phyloP scores from a whole-genome alignment of 2,329 filamentous ascomycete genomes.

The Acrocalymma vagum region DNA sequence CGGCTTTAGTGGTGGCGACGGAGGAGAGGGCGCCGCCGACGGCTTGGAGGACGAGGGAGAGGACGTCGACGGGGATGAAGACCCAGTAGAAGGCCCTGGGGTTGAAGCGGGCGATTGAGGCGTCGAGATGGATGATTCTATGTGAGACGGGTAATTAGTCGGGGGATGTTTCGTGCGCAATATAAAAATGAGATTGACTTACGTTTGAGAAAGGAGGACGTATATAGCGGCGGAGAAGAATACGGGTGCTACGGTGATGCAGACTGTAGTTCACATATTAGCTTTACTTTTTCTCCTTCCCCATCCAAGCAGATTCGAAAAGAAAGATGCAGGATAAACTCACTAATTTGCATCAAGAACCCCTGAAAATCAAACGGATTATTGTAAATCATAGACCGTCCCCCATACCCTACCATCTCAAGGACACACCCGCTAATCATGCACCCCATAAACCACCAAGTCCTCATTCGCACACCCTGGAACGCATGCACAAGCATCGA shows the following conservation, averaged over 20 bases:
- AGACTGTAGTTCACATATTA: constrained; percentile 13
- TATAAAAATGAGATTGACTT: too few relatives aligned
- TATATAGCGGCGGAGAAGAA: constrained; percentile 22
- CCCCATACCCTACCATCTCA: constrained; percentile 15
- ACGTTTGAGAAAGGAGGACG: constrained; percentile 14
- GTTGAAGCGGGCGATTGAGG: constrained; percentile 6
- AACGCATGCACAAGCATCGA: constrained; percentile 4
- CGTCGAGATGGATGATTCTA: constrained; percentile 5
- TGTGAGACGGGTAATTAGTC: neutral
- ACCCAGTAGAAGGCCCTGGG: constrained; percentile 11
- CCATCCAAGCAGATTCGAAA: too few relatives aligned
- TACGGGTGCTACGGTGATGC: constrained; percentile 17
- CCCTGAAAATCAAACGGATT: constrained; percentile 22
- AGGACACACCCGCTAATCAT: constrained; percentile 11
- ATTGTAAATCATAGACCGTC: constrained; percentile 13
- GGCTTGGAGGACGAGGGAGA: constrained; percentile 16
- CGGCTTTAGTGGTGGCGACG: neutral
- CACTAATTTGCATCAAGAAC: constrained; percentile 18
- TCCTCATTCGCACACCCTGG: constrained; percentile 11
- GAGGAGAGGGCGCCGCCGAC: constrained; percentile 15
- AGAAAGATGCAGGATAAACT: neutral
- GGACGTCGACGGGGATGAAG: constrained; percentile 18
- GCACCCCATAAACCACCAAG: constrained; percentile 6
- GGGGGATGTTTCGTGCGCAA: too few relatives aligned
- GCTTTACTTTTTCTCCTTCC: neutral